These are phyloP conservation scores for Scleroderma citrinum DNA, from an alignment of 768 basidiomycete genomes.

Conservation along the genomic window DNA sequence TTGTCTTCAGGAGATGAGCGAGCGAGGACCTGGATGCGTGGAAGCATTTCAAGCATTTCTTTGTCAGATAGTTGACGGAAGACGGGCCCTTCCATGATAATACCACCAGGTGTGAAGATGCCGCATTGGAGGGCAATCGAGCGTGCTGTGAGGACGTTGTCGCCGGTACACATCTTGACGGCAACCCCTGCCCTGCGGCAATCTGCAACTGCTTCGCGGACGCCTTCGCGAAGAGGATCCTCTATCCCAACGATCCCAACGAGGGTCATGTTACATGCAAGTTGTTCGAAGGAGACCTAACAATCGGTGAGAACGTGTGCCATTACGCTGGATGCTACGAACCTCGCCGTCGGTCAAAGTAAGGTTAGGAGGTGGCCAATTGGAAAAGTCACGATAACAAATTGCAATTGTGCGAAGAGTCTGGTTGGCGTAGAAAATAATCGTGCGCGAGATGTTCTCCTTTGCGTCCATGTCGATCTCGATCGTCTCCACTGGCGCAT, in stretches of 20 bases:
- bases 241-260: slow-evolving; percentile 93
- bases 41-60: slow-evolving; percentile 79
- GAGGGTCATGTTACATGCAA: slow-evolving; percentile 72
- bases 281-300: slow-evolving; percentile 62
- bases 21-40: slow-evolving; percentile 92
- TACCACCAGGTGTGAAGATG: slow-evolving; percentile 87
- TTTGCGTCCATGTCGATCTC: slow-evolving; percentile 60
- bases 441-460: slow-evolving; percentile 86
- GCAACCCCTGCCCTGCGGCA: slow-evolving; percentile 86
- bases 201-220: slow-evolving; percentile 80
- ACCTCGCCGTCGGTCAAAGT: slow-evolving; percentile 47
- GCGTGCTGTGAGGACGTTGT: slow-evolving; percentile 92
- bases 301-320: slow-evolving; percentile 7
- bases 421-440: slow-evolving; percentile 98
- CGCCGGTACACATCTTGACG: slow-evolving; percentile 98
- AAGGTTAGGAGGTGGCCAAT: slow-evolving; percentile 71
- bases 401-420: slow-evolving; percentile 90
- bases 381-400: slow-evolving; percentile 82
- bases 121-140: slow-evolving; percentile 96
- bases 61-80: slow-evolving; percentile 72
- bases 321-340: slow-evolving; percentile 9
- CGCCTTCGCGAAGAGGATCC: slow-evolving; percentile 89
- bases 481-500: slow-evolving; percentile 44
- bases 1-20: slow-evolving; percentile 98
- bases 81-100: slow-evolving; percentile 96